Conservation (phyloP, 371 early-diverging fungal genomes). For the Sporodiniella umbellata region DNA sequence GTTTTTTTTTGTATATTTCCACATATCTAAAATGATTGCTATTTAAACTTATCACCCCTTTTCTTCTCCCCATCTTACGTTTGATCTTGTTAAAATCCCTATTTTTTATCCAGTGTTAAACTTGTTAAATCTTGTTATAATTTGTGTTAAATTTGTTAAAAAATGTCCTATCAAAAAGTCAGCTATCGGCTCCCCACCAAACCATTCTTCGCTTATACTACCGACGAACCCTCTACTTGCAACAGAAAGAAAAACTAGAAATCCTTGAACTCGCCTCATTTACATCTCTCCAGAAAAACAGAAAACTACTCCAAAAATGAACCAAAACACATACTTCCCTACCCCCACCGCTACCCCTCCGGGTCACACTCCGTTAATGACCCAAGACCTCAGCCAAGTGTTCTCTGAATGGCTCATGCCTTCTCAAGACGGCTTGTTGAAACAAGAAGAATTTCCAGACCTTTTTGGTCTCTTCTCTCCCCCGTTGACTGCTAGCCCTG, state of each 20-base stretch:
- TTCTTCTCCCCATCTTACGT: conserved; percentile 4
- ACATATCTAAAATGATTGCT: conserved; percentile 20
- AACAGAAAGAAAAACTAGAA: conserved; percentile 30
- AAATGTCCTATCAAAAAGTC: conserved; percentile 17
- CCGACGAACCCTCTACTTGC: conserved; percentile 36
- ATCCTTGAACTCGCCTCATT: too few relatives aligned
- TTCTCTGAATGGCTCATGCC: conserved; percentile 4
- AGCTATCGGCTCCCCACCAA: conserved; percentile 13
- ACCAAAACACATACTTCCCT: background rate
- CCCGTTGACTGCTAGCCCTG: conserved; percentile 22
- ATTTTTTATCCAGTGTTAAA: conserved; percentile 7
- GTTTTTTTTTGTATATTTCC: background rate
- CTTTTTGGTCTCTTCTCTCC: conserved; percentile 19
- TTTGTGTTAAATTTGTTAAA: conserved; percentile 27
- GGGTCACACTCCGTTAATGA: background rate
- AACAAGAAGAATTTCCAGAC: conserved; percentile 12
- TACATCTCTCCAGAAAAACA: too few relatives aligned
- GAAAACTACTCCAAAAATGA: background rate
- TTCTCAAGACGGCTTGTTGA: background rate
- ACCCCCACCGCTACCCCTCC: conserved; percentile 2
- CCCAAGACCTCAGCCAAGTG: conserved; percentile 4
- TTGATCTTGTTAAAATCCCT: conserved; percentile 6
- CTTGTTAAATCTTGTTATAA: conserved; percentile 16
- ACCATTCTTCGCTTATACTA: conserved; percentile 36
- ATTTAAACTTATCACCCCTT: conserved; percentile 14